Evolutionary conservation across 345 rosid genomes (phyloP).

Genomic region (Passiflora organensis): DNA sequence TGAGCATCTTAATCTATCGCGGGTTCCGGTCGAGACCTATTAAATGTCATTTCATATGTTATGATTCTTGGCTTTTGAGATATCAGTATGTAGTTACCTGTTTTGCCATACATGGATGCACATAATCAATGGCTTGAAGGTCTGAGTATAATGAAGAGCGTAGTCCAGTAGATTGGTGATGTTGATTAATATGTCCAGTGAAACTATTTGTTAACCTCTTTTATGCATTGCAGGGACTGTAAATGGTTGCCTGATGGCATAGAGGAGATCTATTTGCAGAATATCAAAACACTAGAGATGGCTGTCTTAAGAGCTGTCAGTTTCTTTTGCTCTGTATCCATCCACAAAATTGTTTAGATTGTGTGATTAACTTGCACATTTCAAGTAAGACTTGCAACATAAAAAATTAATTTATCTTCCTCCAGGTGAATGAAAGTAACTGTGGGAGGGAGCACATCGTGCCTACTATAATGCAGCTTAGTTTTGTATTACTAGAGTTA

Average conservation of each 20-base stretch:
- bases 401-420: conserved; percentile 10
- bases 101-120: not conserved
- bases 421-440: conserved; percentile 68
- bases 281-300: conserved; percentile 50
- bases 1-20: too few relatives aligned
- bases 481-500: conserved; percentile 65
- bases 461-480: conserved; percentile 66
- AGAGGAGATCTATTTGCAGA: conserved; percentile 47
- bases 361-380: too few relatives aligned
- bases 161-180: not conserved
- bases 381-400: not conserved
- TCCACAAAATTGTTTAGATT: conserved; percentile 5
- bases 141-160: conserved; percentile 1
- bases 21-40: too few relatives aligned
- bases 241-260: conserved; percentile 59
- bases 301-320: conserved; percentile 68
- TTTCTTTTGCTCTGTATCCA: conserved; percentile 11
- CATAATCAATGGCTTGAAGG: not conserved
- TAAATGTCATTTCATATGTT: too few relatives aligned
- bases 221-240: conserved; percentile 48
- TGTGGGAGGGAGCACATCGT: conserved; percentile 74
- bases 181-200: not conserved
- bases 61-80: not conserved
- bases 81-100: not conserved
- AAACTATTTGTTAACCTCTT: conserved; percentile 8